Evolutionary conservation across 129 eudicot genomes (phyloP).

Genomic region (Chrysanthemum seticuspe): DNA sequence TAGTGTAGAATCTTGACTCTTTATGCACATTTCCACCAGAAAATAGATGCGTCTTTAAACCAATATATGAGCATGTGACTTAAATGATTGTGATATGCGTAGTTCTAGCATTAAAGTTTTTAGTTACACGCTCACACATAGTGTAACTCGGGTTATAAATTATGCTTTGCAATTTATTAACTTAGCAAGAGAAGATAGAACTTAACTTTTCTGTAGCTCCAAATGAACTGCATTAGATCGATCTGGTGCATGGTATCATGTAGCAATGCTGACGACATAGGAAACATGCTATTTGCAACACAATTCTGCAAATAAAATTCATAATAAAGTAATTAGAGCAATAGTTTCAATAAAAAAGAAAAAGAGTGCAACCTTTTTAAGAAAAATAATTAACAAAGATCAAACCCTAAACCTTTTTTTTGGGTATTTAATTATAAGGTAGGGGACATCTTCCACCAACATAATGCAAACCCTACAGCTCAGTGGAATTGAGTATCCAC

Average conservation of each 20-base stretch:
- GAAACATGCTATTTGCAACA: slow-evolving; percentile 16
- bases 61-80: slow-evolving; percentile 14
- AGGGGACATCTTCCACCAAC: slow-evolving; percentile 20
- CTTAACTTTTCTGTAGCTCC: slow-evolving; percentile 21
- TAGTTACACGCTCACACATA: not conserved
- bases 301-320: slow-evolving; percentile 10
- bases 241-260: slow-evolving; percentile 14
- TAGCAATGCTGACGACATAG: not conserved
- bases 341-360: not conserved
- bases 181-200: slow-evolving; percentile 15
- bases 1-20: slow-evolving; percentile 20
- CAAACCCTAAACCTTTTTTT: slow-evolving; percentile 31
- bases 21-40: not conserved
- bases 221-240: slow-evolving; percentile 12
- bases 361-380: slow-evolving; percentile 4
- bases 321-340: not conserved
- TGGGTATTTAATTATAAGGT: slow-evolving; percentile 7
- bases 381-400: slow-evolving; percentile 20
- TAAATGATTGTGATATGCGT: slow-evolving; percentile 4
- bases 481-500: not conserved
- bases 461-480: not conserved
- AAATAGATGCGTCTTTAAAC: slow-evolving; percentile 9
- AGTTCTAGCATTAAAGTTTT: not conserved
- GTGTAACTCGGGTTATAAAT: slow-evolving; percentile 1
- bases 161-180: slow-evolving; percentile 7